Conservation (phyloP, 345 rosid species). For the Lepidium sativum region DNA sequence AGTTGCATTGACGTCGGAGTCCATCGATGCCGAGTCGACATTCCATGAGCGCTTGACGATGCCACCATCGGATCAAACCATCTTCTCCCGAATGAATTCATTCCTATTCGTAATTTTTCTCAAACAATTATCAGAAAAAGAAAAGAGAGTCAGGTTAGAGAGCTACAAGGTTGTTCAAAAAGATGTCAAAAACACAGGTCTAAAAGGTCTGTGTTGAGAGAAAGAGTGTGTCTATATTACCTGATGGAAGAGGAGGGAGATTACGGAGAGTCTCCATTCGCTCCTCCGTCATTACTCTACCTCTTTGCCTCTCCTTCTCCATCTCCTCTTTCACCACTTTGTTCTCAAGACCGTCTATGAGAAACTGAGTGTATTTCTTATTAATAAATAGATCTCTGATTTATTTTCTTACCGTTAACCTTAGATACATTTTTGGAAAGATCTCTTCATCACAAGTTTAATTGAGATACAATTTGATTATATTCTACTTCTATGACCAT, state of each 20-base stretch:
- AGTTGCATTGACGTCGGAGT: slow-evolving; percentile 54
- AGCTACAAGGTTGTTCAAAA: neutral
- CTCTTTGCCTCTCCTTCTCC: slow-evolving; percentile 22
- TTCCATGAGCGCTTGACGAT: slow-evolving; percentile 33
- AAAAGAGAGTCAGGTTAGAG: neutral
- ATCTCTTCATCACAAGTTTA: neutral
- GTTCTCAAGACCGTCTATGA: neutral
- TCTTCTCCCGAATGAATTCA: slow-evolving; percentile 14
- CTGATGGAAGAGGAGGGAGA: slow-evolving; percentile 31
- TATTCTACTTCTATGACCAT: neutral
- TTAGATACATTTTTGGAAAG: neutral
- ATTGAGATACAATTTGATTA: neutral
- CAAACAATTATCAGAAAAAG: neutral
- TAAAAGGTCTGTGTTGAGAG: neutral
- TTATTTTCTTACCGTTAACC: neutral
- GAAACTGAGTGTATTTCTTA: neutral
- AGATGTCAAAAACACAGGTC: no score
- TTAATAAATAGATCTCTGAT: neutral
- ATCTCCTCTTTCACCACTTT: slow-evolving; percentile 13
- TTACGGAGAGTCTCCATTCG: slow-evolving; percentile 56
- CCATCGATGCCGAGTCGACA: slow-evolving; percentile 64
- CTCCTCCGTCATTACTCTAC: slow-evolving; percentile 57
- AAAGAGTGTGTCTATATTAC: slow-evolving; percentile 1
- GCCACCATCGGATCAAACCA: slow-evolving; percentile 36
- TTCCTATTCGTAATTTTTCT: slow-evolving; percentile 24